A percentile compares a stretch with the other conserved stretches of the same genome.
Conservation (phyloP, 345 rosid genomes). For the Arabis alpina region DNA sequence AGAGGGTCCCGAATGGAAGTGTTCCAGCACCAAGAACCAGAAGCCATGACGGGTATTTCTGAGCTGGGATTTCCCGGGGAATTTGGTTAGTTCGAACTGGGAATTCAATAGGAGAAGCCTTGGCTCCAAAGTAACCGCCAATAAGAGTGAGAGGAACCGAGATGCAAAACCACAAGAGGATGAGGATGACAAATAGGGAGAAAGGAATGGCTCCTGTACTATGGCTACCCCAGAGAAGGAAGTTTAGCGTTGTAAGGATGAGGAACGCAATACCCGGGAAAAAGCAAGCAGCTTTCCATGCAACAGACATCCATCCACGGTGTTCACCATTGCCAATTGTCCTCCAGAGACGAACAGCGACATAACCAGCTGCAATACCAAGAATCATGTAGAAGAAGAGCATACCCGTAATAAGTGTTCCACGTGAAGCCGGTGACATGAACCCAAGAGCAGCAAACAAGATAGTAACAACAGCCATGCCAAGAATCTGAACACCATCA, state of each 20-base stretch:
- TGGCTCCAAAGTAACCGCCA: slow-evolving; percentile 72
- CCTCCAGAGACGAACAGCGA: slow-evolving; percentile 73
- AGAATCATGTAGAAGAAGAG: slow-evolving; percentile 72
- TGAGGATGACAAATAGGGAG: slow-evolving; percentile 55
- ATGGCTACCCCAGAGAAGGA: slow-evolving; percentile 69
- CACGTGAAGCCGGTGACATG: slow-evolving; percentile 85
- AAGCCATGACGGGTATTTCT: slow-evolving; percentile 78
- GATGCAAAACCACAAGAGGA: slow-evolving; percentile 62
- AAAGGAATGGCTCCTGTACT: slow-evolving; percentile 81
- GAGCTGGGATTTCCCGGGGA: slow-evolving; percentile 77
- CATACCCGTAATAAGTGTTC: slow-evolving; percentile 74
- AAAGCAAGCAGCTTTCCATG: slow-evolving; percentile 77
- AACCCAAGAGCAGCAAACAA: slow-evolving; percentile 79
- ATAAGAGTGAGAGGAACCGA: slow-evolving; percentile 69
- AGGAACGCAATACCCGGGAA: slow-evolving; percentile 77
- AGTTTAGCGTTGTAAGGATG: slow-evolving; percentile 60
- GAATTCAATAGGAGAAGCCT: slow-evolving; percentile 67
- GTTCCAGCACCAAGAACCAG: slow-evolving; percentile 79
- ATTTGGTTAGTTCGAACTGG: slow-evolving; percentile 80
- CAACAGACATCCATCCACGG: slow-evolving; percentile 68
- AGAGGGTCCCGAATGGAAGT: slow-evolving; percentile 74
- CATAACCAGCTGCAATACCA: slow-evolving; percentile 75
- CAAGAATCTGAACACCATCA: slow-evolving; percentile 77
- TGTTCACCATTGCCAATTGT: slow-evolving; percentile 57
- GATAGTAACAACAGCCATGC: slow-evolving; percentile 74